Evolutionary conservation across 2,329 filamentous ascomycete genomes (phyloP).

Genomic region (Fusarium nanum): DNA sequence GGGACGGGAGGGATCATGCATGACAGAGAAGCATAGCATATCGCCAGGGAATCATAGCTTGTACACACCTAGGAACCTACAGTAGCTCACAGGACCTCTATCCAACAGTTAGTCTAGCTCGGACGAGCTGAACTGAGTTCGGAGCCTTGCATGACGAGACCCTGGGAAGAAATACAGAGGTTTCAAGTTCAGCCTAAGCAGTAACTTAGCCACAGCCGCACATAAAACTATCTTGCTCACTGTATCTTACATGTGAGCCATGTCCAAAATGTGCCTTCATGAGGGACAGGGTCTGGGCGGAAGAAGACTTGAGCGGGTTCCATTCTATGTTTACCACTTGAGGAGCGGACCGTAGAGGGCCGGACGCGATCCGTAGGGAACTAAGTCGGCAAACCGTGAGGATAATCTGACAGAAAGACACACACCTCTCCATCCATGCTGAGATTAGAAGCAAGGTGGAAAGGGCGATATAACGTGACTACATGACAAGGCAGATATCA

Average conservation of each 20-base stretch:
- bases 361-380: conserved; percentile 38
- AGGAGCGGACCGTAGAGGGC: conserved; percentile 45
- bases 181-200: conserved; percentile 33
- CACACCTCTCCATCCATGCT: conserved; percentile 24
- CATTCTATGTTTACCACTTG: conserved; percentile 26
- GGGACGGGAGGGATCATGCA: conserved; percentile 41
- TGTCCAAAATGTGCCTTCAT: background rate
- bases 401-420: conserved; percentile 29
- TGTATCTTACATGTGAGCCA: background rate
- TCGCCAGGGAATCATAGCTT: conserved; percentile 21
- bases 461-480: background rate
- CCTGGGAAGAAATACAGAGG: conserved; percentile 28
- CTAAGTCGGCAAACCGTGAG: conserved; percentile 23
- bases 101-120: conserved; percentile 3
- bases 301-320: conserved; percentile 23
- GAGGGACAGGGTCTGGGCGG: conserved; percentile 13
- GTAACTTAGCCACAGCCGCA: conserved; percentile 9
- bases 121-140: conserved; percentile 17
- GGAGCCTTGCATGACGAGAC: conserved; percentile 25
- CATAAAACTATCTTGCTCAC: background rate
- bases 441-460: background rate
- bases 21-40: conserved; percentile 39
- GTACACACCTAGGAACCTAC: background rate
- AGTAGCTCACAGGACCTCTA: background rate
- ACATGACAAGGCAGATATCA: conserved; percentile 10